Evolutionary conservation across 768 basidiomycete genomes (phyloP).

Genomic region (Asterophora parasitica): DNA sequence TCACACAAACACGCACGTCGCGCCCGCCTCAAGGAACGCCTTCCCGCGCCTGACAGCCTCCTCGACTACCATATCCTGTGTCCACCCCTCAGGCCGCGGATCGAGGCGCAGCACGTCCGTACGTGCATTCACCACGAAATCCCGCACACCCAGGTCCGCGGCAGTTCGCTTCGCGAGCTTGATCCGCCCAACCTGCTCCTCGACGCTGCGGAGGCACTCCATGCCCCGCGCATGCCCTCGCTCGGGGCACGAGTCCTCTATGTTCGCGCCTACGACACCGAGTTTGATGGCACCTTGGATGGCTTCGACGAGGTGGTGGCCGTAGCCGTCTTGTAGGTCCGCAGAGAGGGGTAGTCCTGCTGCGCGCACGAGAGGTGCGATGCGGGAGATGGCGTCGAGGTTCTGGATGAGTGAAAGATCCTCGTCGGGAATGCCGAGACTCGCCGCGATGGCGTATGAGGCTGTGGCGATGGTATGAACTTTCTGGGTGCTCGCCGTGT

Average conservation of each 20-base stretch:
- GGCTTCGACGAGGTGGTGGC: neutral
- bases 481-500: neutral
- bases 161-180: conserved; percentile 2
- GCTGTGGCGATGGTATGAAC: conserved; percentile 1
- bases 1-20: conserved; percentile 4
- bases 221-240: neutral
- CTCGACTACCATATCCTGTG: neutral
- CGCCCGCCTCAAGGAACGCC: conserved; percentile 1
- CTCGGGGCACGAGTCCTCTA: conserved; percentile 2
- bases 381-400: neutral
- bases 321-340: conserved; percentile 4
- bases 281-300: neutral
- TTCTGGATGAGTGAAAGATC: neutral
- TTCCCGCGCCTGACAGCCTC: conserved; percentile 4
- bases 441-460: conserved; percentile 3
- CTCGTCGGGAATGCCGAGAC: neutral
- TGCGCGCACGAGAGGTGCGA: neutral
- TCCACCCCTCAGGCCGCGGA: neutral
- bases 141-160: conserved; percentile 1
- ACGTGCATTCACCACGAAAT: conserved; percentile 3
- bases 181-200: conserved; percentile 2
- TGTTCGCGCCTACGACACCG: conserved; percentile 1
- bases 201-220: neutral
- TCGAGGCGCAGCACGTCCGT: neutral
- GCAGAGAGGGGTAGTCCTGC: conserved; percentile 3